Evolutionary conservation across 140 eudicot genomes (phyloP).

Genomic region (Senecio squalidus): DNA sequence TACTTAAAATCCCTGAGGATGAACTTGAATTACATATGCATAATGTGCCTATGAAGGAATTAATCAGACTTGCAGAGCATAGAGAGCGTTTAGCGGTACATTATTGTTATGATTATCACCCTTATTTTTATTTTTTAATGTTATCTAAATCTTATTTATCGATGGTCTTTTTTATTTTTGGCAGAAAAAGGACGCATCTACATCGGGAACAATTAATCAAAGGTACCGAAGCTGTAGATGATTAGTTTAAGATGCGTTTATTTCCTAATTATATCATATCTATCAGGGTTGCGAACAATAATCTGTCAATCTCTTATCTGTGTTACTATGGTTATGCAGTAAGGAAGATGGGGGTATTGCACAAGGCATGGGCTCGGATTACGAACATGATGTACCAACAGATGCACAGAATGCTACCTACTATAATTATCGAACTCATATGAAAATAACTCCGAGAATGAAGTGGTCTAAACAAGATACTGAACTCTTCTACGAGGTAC

Average conservation of each 20-base stretch:
- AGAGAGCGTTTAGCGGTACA: conserved; percentile 52
- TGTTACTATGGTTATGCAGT: conserved; percentile 31
- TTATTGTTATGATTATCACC: not conserved
- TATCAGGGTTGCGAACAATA: not conserved
- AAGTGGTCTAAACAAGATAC: conserved; percentile 92
- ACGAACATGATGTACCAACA: conserved; percentile 22
- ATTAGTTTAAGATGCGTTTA: not conserved
- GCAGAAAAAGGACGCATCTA: conserved; percentile 54
- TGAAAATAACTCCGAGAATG: conserved; percentile 49
- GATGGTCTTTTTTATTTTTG: not conserved
- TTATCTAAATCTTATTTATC: no score
- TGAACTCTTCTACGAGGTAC: conserved; percentile 76
- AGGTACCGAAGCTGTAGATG: conserved; percentile 35
- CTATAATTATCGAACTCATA: conserved; percentile 61
- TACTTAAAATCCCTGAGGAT: conserved; percentile 60
- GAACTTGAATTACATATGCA: conserved; percentile 39
- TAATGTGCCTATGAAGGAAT: conserved; percentile 43
- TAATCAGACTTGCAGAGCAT: conserved; percentile 60
- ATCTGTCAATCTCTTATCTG: not conserved
- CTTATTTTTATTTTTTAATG: not conserved
- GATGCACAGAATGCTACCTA: conserved; percentile 28
- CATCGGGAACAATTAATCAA: conserved; percentile 28
- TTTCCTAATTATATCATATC: not conserved
- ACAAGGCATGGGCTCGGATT: conserved; percentile 30
- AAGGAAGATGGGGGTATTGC: conserved; percentile 31